Evolutionary conservation across 106 monocot genomes (phyloP), one percentile per base, ranked within the genome.

Genomic region (Platanthera guangdongensis): DNA sequence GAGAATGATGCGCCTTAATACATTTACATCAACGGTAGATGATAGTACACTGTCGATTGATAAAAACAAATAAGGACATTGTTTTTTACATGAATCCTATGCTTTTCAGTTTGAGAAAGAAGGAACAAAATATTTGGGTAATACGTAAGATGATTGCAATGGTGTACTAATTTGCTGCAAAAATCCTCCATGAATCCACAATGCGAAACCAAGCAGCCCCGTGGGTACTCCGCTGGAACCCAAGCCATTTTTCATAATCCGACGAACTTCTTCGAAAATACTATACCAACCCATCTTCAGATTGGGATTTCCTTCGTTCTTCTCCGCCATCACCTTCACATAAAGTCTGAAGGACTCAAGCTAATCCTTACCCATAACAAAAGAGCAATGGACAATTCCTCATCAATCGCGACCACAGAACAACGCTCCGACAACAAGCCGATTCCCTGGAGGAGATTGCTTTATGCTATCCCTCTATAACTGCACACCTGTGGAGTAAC

Each of bases 1-100:
- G 53, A 92, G 28, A 52, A 92, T 47, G 9, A 88, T 7, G 72
- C 88, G 86, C 70, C 81, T 63, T 30, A 88, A 64, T 48, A 83
- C 88, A 72, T 86, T 62, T 2, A 14, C 64, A 57, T 86, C 88
- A 14, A 71, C 52, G 14, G 72, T 52, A 14, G 88, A 50, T 1
- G 88, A 84, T 15, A 81, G 45, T 39, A 92, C 73, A 71, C 86
- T 92, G 84, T 76, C 80, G 64, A 75, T 25, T 30, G 39, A 47
- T 9, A 55, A 46, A 54, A 51, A 14, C 70, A 70, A 48, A 48
- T 70, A 14, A 3, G 50, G 21, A 10, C n/a, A 72, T 51, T 39
- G 71, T 19, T 47, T 72, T 39, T 39, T 39, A 39, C 39, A 39
- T 39, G 39, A 57, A 28, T 68, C 7, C 39, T 39, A 19, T 19